phyloP scores from a whole-genome alignment of 106 monocot species.

The Phalaenopsis aphrodite region DNA sequence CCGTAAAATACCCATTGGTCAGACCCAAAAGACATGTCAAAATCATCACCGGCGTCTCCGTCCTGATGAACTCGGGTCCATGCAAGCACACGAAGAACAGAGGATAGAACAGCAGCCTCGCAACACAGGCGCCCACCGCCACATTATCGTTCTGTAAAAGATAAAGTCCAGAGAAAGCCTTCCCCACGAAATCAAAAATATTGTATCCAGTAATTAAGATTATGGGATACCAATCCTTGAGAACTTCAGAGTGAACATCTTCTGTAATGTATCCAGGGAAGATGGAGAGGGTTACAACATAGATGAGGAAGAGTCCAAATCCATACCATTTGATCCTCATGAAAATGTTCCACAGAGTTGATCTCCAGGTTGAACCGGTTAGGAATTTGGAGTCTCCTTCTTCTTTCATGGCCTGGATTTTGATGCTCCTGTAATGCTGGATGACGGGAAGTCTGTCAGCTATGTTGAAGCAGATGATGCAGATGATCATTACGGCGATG shows the following conservation, averaged over 20 bases:
- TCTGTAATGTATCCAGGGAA: constrained; percentile 59
- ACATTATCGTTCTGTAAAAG: constrained; percentile 24
- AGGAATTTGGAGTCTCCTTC: constrained; percentile 15
- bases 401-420: constrained; percentile 26
- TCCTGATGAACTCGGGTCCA: constrained; percentile 38
- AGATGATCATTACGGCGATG: constrained; percentile 38
- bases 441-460: constrained; percentile 38
- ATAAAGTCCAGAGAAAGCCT: constrained; percentile 33
- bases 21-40: constrained; percentile 49
- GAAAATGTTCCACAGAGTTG: constrained; percentile 30
- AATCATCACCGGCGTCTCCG: constrained; percentile 34
- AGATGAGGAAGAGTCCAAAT: constrained; percentile 38
- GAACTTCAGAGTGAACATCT: constrained; percentile 42
- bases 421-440: constrained; percentile 35
- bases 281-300: constrained; percentile 41
- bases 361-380: constrained; percentile 28
- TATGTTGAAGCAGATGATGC: constrained; percentile 41
- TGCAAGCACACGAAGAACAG: constrained; percentile 38
- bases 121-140: constrained; percentile 25
- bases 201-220: constrained; percentile 45
- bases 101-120: constrained; percentile 47
- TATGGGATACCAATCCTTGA: constrained; percentile 57
- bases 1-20: constrained; percentile 51
- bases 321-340: constrained; percentile 38
- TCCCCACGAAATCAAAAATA: constrained; percentile 45